These are phyloP conservation scores for Aspergillus ibericus DNA, from an alignment of 2,329 filamentous ascomycete species.

Conservation along the genomic window DNA sequence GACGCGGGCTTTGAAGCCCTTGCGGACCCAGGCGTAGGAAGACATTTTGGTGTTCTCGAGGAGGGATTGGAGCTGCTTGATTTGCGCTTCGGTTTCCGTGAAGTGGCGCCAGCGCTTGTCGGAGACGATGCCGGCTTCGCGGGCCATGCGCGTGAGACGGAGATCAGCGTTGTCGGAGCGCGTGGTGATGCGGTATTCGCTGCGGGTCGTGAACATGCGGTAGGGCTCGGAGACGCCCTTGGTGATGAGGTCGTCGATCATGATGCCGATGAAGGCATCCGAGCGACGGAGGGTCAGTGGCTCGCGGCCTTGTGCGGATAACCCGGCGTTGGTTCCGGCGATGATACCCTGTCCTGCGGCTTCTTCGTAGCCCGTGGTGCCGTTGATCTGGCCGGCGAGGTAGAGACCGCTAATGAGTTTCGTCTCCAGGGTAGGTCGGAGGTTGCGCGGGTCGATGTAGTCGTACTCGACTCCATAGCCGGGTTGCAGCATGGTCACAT, in stretches of 20 bases:
- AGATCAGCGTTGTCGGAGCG: slow-evolving; percentile 92
- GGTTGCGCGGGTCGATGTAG: slow-evolving; percentile 89
- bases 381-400: slow-evolving; percentile 95
- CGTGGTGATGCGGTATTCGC: slow-evolving; percentile 90
- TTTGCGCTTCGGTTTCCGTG: slow-evolving; percentile 63
- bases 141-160: slow-evolving; percentile 77
- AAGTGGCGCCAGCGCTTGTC: slow-evolving; percentile 75
- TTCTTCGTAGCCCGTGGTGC: slow-evolving; percentile 97
- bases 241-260: slow-evolving; percentile 96
- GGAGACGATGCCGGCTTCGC: slow-evolving; percentile 73
- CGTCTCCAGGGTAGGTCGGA: slow-evolving; percentile 88
- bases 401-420: slow-evolving; percentile 87
- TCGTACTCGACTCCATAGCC: slow-evolving; percentile 99
- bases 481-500: slow-evolving; percentile 87
- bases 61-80: slow-evolving; percentile 63
- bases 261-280: slow-evolving; percentile 95
- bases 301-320: slow-evolving; percentile 66
- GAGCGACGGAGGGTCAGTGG: slow-evolving; percentile 71
- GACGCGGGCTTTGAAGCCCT: slow-evolving; percentile 67
- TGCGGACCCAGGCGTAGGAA: slow-evolving; percentile 65
- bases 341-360: slow-evolving; percentile 90
- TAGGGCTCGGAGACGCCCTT: slow-evolving; percentile 97
- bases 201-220: slow-evolving; percentile 95
- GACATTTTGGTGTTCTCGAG: slow-evolving; percentile 62
- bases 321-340: slow-evolving; percentile 89